phyloP scores from a whole-genome alignment of 208 protist species.

The Wallacemonas rigidus region DNA sequence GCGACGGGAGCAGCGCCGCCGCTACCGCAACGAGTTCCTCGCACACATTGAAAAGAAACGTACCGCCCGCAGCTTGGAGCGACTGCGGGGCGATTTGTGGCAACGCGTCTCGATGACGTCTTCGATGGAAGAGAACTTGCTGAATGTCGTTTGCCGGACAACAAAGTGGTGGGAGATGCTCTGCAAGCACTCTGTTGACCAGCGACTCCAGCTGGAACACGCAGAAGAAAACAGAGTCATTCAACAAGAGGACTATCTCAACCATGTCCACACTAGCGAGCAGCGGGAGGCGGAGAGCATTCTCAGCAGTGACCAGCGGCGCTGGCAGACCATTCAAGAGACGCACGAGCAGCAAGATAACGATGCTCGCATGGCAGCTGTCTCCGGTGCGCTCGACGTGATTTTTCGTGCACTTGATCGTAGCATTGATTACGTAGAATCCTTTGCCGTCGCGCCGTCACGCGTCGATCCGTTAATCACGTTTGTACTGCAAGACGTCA shows the following conservation, averaged over 20 bases:
- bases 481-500: conserved; percentile 36
- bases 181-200: conserved; percentile 67
- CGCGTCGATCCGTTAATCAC: conserved; percentile 34
- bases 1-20: conserved; percentile 33
- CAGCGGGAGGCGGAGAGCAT: conserved; percentile 42
- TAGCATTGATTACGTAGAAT: conserved; percentile 45
- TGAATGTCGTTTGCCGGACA: conserved; percentile 48
- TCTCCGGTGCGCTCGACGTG: conserved; percentile 32
- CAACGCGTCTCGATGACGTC: conserved; percentile 9
- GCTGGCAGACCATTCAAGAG: conserved; percentile 47
- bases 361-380: conserved; percentile 22
- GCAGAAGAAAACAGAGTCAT: conserved; percentile 36
- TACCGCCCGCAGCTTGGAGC: conserved; percentile 10
- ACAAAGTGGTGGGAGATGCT: conserved; percentile 74
- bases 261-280: conserved; percentile 47
- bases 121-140: conserved; percentile 53
- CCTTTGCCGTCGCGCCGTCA: conserved; percentile 32
- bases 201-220: conserved; percentile 50
- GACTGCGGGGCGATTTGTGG: conserved; percentile 7
- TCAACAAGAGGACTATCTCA: conserved; percentile 53
- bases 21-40: conserved; percentile 59
- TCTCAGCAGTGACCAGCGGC: conserved; percentile 52
- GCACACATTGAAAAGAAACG: conserved; percentile 15
- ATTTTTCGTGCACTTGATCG: conserved; percentile 30
- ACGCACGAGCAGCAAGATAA: conserved; percentile 24